These are phyloP conservation scores for Tarenaya hassleriana DNA, from an alignment of 345 rosid genomes.

Conservation along the genomic window DNA sequence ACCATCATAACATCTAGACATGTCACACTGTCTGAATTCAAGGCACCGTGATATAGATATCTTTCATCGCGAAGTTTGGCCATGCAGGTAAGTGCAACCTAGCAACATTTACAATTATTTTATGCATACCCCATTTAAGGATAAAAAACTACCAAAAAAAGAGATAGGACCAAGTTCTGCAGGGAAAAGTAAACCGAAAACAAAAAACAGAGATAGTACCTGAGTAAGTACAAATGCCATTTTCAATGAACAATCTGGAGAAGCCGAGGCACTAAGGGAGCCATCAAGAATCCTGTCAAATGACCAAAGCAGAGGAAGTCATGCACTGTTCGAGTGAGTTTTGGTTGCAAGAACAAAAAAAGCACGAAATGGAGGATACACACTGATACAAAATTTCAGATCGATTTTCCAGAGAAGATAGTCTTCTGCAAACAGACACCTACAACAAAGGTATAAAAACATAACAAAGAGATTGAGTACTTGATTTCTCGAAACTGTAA, in stretches of 20 bases:
- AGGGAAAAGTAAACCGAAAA: slow-evolving; percentile 2
- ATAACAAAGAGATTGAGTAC: slow-evolving; percentile 11
- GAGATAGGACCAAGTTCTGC: not conserved
- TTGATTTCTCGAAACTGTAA: not conserved
- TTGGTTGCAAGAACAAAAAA: slow-evolving; percentile 12
- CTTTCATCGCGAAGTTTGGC: slow-evolving; percentile 92
- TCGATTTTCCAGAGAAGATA: slow-evolving; percentile 60
- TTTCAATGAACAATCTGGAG: slow-evolving; percentile 88
- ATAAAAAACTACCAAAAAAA: not conserved
- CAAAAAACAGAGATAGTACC: slow-evolving; percentile 32
- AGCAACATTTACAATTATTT: slow-evolving; percentile 23
- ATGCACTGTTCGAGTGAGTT: slow-evolving; percentile 19
- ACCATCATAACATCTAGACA: slow-evolving; percentile 76
- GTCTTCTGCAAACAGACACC: slow-evolving; percentile 80
- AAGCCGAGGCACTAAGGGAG: slow-evolving; percentile 79
- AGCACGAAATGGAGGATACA: slow-evolving; percentile 22
- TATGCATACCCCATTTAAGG: not conserved
- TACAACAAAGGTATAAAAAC: slow-evolving; percentile 24
- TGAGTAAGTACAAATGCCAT: slow-evolving; percentile 83
- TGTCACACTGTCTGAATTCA: slow-evolving; percentile 65
- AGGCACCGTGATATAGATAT: slow-evolving; percentile 52
- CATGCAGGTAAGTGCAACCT: slow-evolving; percentile 99
- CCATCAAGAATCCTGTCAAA: slow-evolving; percentile 84
- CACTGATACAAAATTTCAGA: slow-evolving; percentile 80
- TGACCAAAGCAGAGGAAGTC: slow-evolving; percentile 25